Evolutionary conservation across 176 grass and related monocot species (phyloP), one percentile per base, ranked within the genome.

Genomic region (Avena insularis): DNA sequence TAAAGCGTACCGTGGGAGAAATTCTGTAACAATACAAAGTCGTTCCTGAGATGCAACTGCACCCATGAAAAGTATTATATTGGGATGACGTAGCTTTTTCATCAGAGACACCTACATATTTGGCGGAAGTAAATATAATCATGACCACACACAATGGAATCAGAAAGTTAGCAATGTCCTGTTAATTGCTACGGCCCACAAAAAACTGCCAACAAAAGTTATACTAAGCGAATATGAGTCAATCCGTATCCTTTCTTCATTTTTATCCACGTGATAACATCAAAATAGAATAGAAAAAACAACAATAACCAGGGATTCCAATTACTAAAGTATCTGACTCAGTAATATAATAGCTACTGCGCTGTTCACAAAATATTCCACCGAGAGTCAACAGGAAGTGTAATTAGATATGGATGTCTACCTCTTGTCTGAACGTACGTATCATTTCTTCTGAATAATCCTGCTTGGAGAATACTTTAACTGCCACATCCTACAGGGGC

Each of bases 11-110:
- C 96, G 80, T 65, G 96, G 93, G 12, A 98, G 92, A 83, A 94
- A 98, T 85, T 98, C 96, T 11, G 93, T 98, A 74, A 98, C 79
- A 58, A 98, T 96, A 75, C 93, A 96, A 78, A 98, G 96, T 35
- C 87, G 88, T 88, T 96, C 86, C 9, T 83, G 86, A 96, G 96
- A 96, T n/a, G 90, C 85, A 81, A 96, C 93, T 65, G 90, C 96
- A 62, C 96, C 96, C 96, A 98, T 98, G 82, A 98, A 98, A 46
- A 98, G 93, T 77, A 98, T 86, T 87, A 91, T 93, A 75, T 98
- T 98, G 67, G 96, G 96, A 92, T 98, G 96, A 0, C 93, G 88
- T 83, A 98, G 79, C 79, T 88, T 96, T 82, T 98, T 98, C 96
- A 98, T 96, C 71, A 98, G 79, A 19, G 93, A 94, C 79, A 98